Evolutionary conservation across 306 rosid genomes (phyloP).

Genomic region (Rosa chinensis): DNA sequence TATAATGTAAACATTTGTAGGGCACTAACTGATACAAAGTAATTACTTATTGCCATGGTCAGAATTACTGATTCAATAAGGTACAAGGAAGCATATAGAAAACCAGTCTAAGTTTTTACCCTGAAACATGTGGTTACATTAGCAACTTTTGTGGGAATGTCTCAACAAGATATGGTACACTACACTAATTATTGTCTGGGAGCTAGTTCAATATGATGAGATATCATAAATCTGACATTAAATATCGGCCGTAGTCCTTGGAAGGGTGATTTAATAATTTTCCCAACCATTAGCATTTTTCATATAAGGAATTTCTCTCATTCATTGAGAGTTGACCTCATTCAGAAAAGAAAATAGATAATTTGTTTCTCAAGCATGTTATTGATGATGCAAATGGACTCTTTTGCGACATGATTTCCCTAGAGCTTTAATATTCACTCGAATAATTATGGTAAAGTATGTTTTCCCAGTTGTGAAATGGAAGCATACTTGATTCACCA

Average conservation of each 20-base stretch:
- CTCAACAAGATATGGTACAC: background rate
- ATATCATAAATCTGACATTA: background rate
- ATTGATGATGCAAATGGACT: too few relatives aligned
- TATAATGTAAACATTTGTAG: background rate
- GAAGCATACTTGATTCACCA: conserved; percentile 1
- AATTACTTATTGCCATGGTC: background rate
- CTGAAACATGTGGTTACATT: background rate
- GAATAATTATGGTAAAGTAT: too few relatives aligned
- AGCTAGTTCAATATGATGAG: background rate
- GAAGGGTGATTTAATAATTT: too few relatives aligned
- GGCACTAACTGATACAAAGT: background rate
- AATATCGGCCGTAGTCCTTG: too few relatives aligned
- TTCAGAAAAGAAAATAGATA: too few relatives aligned
- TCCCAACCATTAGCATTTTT: too few relatives aligned
- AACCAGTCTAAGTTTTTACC: background rate
- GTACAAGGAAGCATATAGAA: background rate
- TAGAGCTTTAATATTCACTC: too few relatives aligned
- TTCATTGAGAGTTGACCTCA: too few relatives aligned
- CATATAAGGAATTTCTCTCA: too few relatives aligned
- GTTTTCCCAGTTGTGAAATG: background rate
- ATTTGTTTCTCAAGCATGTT: too few relatives aligned
- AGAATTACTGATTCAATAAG: background rate
- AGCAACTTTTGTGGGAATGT: background rate
- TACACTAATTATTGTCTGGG: background rate
- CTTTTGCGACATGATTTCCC: too few relatives aligned